Evolutionary conservation across 2,329 filamentous ascomycete species (phyloP), one percentile per base, ranked within the genome.

Genomic region (Ceratocystis destructans): DNA sequence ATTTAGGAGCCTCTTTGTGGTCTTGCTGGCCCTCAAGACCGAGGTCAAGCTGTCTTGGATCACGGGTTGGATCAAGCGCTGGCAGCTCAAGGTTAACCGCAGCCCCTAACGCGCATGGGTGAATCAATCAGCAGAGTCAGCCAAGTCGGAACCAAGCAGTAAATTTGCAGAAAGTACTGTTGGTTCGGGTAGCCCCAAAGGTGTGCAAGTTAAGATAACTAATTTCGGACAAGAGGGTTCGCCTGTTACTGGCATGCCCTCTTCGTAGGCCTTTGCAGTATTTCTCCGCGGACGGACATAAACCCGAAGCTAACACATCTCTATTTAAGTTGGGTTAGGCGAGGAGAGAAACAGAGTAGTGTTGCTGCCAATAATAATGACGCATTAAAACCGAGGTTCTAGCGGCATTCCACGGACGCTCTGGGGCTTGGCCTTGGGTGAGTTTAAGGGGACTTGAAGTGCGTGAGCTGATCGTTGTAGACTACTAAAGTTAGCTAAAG

Each of bases 401-500:
- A 63, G 61, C 61, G 61, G 61, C 61, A 44, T 50, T 63, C 61
- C 41, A 63, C 25, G 61, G 44, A 12, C 44, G 25, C n/a, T 63
- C n/a, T 45, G 20, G 15, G 33, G 17, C 61, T 50, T 17, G 44
- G 41, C 6, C 17, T 50, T 33, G 6, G n/a, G 44, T 2, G 31
- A 62, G 7, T 22, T 45, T 20, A 17, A 45, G 59, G 31, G 31
- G 33, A 44, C 15, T 33, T 20, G 22, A 5, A 15, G 10, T 41
- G 22, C 31, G 6, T 37, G 17, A 45, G 46, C 46, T 10, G 28
- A 25, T 7, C 28, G 28, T 2, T 37, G 55, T 33, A 59, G 55
- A 2, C 22, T 17, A 33, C 55, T 59, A 59, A 37, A 33, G 25
- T 7, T 59, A 37, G 55, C 17, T 28, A 55, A 59, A 33, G 25